Percentiles rank a stretch among this genome's conserved stretches.
These are phyloP conservation scores for Striga hermonthica DNA, from an alignment of 305 asterid genomes.

Conservation along the genomic window DNA sequence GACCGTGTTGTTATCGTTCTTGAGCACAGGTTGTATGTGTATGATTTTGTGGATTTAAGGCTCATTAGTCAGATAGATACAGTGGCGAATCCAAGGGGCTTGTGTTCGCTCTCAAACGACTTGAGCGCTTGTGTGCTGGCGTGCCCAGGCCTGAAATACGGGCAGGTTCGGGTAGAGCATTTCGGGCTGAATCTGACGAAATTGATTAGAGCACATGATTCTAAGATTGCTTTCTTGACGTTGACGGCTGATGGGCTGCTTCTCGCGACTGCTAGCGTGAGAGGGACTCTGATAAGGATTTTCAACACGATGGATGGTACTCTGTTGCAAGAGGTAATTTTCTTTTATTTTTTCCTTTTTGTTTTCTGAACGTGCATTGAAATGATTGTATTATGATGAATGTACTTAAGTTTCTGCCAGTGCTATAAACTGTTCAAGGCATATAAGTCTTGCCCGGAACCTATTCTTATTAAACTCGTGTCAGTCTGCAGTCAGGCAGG, in stretches of 20 bases:
- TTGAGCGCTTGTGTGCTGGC: constrained; percentile 1
- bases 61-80: constrained; percentile 94
- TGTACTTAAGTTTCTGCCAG: too few species aligned
- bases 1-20: background rate
- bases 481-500: too few species aligned
- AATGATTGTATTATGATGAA: too few species aligned
- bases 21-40: constrained; percentile 59
- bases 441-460: too few species aligned
- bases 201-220: constrained; percentile 78
- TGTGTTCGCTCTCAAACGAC: constrained; percentile 43
- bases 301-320: constrained; percentile 94
- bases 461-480: too few species aligned
- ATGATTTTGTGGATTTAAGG: constrained; percentile 76
- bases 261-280: constrained; percentile 86
- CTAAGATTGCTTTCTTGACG: constrained; percentile 76
- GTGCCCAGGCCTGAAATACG: background rate
- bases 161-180: constrained; percentile 1
- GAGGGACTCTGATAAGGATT: constrained; percentile 87
- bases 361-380: too few species aligned
- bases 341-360: background rate
- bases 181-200: constrained; percentile 52
- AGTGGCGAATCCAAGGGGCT: constrained; percentile 71
- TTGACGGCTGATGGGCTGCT: constrained; percentile 84
- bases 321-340: constrained; percentile 78
- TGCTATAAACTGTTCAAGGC: too few species aligned